Conservation (phyloP, 2,329 filamentous ascomycete genomes). For the Beauveria sp. region DNA sequence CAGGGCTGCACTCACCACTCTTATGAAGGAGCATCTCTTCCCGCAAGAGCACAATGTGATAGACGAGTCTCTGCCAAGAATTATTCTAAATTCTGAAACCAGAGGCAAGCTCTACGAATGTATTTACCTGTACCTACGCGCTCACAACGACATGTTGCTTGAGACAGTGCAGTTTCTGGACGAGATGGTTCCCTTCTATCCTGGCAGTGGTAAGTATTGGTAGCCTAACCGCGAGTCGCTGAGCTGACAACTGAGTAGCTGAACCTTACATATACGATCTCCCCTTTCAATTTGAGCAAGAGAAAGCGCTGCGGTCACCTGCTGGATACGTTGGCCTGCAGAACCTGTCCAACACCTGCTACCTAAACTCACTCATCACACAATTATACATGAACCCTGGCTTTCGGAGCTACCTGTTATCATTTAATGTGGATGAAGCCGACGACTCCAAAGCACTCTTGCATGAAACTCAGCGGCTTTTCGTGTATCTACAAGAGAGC, state of each 20-base stretch:
- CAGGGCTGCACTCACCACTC: constrained; percentile 23
- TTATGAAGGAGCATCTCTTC: constrained; percentile 62
- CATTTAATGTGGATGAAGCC: constrained; percentile 48
- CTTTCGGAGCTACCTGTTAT: constrained; percentile 79
- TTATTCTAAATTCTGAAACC: constrained; percentile 46
- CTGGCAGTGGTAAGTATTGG: constrained; percentile 29
- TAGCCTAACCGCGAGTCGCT: constrained; percentile 39
- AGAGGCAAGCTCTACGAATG: constrained; percentile 54
- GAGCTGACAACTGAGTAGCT: constrained; percentile 18
- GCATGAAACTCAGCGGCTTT: constrained; percentile 69
- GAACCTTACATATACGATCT: constrained; percentile 56
- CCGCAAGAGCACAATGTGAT: constrained; percentile 34
- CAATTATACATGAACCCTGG: constrained; percentile 93
- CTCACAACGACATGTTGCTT: constrained; percentile 39
- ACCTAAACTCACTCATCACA: constrained; percentile 88
- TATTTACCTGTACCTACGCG: constrained; percentile 48
- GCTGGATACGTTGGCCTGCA: constrained; percentile 84
- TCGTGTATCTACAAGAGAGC: constrained; percentile 79
- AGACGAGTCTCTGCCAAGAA: constrained; percentile 25
- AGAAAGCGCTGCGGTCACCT: constrained; percentile 60
- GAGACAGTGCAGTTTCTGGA: constrained; percentile 39
- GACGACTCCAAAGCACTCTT: constrained; percentile 59
- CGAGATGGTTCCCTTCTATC: constrained; percentile 30
- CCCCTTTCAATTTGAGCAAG: constrained; percentile 54
- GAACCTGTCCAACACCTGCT: constrained; percentile 94